phyloP scores from a whole-genome alignment of 306 rosid species.

The Acacia acuminata region DNA sequence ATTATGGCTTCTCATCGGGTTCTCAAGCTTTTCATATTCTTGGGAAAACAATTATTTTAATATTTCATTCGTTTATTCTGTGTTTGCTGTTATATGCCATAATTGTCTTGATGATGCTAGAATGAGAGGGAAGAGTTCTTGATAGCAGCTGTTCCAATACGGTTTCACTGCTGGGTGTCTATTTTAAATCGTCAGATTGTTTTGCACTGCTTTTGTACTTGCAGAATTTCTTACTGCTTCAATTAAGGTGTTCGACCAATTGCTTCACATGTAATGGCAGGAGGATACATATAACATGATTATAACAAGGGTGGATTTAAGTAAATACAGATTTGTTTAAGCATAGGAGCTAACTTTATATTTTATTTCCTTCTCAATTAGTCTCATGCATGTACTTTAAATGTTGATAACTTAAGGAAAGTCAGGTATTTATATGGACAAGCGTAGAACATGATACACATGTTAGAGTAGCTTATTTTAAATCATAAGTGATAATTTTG shows the following conservation, averaged over 20 bases:
- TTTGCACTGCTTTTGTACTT: background rate
- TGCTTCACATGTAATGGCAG: slow-evolving; percentile 9
- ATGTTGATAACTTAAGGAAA: slow-evolving; percentile 11
- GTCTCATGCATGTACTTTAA: background rate
- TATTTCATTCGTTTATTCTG: background rate
- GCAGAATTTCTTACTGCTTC: background rate
- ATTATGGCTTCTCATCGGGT: background rate
- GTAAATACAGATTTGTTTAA: slow-evolving; percentile 9
- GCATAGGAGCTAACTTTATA: slow-evolving; percentile 10
- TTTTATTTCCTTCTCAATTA: background rate
- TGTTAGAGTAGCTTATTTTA: background rate
- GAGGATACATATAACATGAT: background rate
- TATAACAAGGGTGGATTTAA: background rate
- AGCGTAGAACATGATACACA: background rate
- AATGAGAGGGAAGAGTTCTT: background rate
- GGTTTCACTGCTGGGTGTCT: background rate
- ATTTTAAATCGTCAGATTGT: background rate
- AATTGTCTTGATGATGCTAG: background rate
- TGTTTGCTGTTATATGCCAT: background rate
- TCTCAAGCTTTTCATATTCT: background rate
- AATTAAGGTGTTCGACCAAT: slow-evolving; percentile 20
- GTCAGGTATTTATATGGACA: background rate
- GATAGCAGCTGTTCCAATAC: background rate
- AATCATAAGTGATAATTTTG: background rate
- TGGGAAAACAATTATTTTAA: background rate